phyloP scores from a whole-genome alignment of 345 rosid genomes.

The thale cress (Arabidopsis thaliana) region TAIR10.1 NC_003076.8:26240501-26241000 shows the following conservation, averaged over 20 bases:
- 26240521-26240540: neutral
- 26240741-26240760: slow-evolving; percentile 10
- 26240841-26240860: slow-evolving; percentile 10
- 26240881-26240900: neutral
- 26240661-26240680: neutral
- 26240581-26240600: neutral
- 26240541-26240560: neutral
- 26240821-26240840: slow-evolving; percentile 14
- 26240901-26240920: neutral
- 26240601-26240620: neutral
- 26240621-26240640: neutral
- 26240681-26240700: neutral
- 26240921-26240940: neutral
- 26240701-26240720: neutral
- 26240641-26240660: slow-evolving; percentile 1
- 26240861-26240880: neutral
- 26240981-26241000: neutral
- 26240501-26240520: neutral
- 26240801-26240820: slow-evolving; percentile 16
- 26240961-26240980: neutral
- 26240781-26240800: neutral
- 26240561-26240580: neutral
- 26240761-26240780: neutral
- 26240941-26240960: neutral
- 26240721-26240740: neutral